Conservation (phyloP, 352 stramenopile genomes). For the Phytophthora podocarpi region DNA sequence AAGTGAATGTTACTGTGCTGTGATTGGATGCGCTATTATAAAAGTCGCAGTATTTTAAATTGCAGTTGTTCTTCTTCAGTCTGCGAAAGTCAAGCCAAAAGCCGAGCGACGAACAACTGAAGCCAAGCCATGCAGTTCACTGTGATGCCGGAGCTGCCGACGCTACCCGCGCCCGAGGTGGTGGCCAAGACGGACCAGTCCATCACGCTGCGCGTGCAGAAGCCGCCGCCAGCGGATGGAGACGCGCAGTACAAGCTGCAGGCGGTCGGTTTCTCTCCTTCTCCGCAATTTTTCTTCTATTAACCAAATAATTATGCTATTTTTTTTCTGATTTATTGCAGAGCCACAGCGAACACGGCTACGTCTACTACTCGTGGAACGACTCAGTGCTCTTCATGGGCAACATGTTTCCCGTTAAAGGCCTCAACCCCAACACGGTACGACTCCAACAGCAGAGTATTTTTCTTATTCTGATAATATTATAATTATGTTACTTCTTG, state of each 20-base stretch:
- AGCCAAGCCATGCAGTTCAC: constrained; percentile 47
- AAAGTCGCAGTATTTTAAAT: constrained; percentile 4
- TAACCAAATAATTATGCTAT: background rate
- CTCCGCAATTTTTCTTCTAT: background rate
- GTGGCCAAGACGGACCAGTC: constrained; percentile 82
- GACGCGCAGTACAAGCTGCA: constrained; percentile 68
- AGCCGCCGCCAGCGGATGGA: constrained; percentile 30
- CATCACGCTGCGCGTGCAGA: constrained; percentile 63
- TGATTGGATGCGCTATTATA: background rate
- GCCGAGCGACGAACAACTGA: background rate
- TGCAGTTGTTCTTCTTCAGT: constrained; percentile 9
- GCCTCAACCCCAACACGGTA: constrained; percentile 73
- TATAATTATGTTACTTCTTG: too few relatives aligned
- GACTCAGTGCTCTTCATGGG: constrained; percentile 68
- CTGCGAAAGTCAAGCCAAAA: constrained; percentile 7
- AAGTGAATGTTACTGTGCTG: background rate
- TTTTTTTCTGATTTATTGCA: constrained; percentile 19
- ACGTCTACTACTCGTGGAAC: constrained; percentile 89
- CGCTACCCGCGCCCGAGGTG: constrained; percentile 59
- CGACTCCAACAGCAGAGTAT: constrained; percentile 1
- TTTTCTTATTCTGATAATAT: background rate
- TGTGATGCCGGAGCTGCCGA: constrained; percentile 64
- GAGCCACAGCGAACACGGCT: constrained; percentile 84
- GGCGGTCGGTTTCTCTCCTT: constrained; percentile 26
- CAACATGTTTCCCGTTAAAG: constrained; percentile 73